Evolutionary conservation across 225 moss, liverwort and hornwort species (phyloP), one percentile per base, ranked within the genome.

Genomic region (Thuidium tamariscinum): DNA sequence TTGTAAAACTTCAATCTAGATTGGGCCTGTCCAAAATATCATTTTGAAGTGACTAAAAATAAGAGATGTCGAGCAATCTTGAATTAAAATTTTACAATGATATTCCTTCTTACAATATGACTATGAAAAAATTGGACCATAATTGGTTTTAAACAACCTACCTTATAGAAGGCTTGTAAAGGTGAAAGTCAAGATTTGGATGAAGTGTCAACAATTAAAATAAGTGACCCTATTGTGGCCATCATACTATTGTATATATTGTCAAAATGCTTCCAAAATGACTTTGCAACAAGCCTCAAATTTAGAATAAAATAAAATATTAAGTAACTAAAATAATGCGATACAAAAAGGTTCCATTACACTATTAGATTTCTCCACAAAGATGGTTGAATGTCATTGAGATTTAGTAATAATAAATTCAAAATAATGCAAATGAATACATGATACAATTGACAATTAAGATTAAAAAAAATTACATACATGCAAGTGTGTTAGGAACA

Each of bases 361-460:
- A 3, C 1, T 44, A 0, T 1, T 10, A 72, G 11, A 9, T 71
- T 73, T 48, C 9, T 19, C 0, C 32, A 1, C 3, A 1, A 73
- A 73, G 19, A 11, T 49, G 7, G 34, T 49, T 49, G 19, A 13
- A 49, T 34, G 30, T 19, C 30, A 46, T 30, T 72, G 7, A 30
- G 1, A 0, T 72, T 48, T 30, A 41, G 1, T 41, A 41, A 41
- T 6, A 71, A 29, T 3, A 71, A 71, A 27, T 10, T 3, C 17
- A 16, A 44, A 71, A 29, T 29, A 44, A 44, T 44, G 5, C 6
- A 71, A 17, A 10, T 71, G 17, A 71, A 44, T 16, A 70, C 9
- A 27, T 10, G 8, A 39, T 14, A 67, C 13, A 23, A 23, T 4
- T 37, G 23, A 22, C 23, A 67, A 37, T 13, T 68, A 14, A 25